These are phyloP conservation scores for Brassica incana DNA, from an alignment of 345 rosid species.

Conservation along the genomic window DNA sequence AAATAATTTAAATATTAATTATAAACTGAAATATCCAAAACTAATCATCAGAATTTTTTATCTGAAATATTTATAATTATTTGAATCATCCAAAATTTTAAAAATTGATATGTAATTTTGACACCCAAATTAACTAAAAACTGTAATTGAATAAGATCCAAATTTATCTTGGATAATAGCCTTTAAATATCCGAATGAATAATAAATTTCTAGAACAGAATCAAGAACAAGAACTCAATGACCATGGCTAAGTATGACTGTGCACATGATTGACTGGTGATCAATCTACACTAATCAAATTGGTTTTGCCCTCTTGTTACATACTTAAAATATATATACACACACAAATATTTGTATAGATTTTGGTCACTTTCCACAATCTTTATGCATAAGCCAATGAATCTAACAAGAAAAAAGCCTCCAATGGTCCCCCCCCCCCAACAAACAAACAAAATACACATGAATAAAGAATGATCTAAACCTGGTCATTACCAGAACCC, in stretches of 20 bases:
- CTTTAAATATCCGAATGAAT: too few relatives aligned
- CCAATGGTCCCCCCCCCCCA: conserved; percentile 12
- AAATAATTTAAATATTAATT: too few relatives aligned
- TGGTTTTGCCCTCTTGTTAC: not conserved
- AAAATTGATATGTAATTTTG: too few relatives aligned
- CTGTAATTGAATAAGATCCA: too few relatives aligned
- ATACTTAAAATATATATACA: not conserved
- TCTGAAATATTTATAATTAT: too few relatives aligned
- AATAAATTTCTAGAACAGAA: too few relatives aligned
- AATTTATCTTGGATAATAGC: too few relatives aligned
- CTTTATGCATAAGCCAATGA: conserved; percentile 18
- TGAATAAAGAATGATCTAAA: conserved; percentile 36
- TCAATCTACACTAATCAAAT: not conserved
- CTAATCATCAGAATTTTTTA: too few relatives aligned
- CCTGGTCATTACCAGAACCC: conserved; percentile 28
- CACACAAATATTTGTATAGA: not conserved
- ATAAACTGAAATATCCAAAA: too few relatives aligned
- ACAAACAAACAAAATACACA: conserved; percentile 6
- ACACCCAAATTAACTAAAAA: too few relatives aligned
- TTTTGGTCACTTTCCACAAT: conserved; percentile 2
- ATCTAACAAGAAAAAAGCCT: not conserved
- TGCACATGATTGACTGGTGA: not conserved
- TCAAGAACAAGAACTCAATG: too few relatives aligned
- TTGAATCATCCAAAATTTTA: too few relatives aligned
- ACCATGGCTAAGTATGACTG: not conserved